These are phyloP conservation scores for Cystobasidium pallidum DNA, from an alignment of 1,284 basidiomycete genomes.

Conservation along the genomic window DNA sequence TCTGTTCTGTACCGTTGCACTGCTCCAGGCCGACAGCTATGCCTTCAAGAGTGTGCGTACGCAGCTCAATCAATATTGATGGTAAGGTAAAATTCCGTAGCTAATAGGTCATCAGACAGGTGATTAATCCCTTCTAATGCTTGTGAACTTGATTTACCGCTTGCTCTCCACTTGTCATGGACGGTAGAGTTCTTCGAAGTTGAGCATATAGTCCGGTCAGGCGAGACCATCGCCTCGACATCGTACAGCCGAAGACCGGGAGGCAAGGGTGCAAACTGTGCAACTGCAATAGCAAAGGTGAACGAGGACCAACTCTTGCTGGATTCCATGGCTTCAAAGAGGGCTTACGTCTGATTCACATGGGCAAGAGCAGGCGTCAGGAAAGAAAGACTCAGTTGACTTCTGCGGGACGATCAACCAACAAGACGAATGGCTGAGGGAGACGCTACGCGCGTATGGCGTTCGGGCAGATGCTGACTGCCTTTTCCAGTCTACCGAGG, in stretches of 20 bases:
- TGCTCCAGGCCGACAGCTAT: background rate
- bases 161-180: conserved; percentile 40
- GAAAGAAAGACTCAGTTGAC: background rate
- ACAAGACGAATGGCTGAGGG: conserved; percentile 52
- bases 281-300: conserved; percentile 57
- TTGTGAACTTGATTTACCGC: background rate
- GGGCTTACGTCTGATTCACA: background rate
- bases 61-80: conserved; percentile 57
- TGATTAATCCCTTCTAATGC: background rate
- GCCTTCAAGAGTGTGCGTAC: conserved; percentile 49
- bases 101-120: background rate
- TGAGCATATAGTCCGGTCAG: conserved; percentile 58
- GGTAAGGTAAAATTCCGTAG: conserved; percentile 13
- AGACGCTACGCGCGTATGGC: conserved; percentile 54
- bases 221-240: conserved; percentile 60
- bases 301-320: background rate
- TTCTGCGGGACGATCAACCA: conserved; percentile 41
- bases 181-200: conserved; percentile 60
- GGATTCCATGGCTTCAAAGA: background rate
- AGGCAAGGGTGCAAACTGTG: conserved; percentile 62
- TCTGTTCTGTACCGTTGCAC: background rate
- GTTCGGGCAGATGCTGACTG: conserved; percentile 55
- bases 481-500: conserved; percentile 51
- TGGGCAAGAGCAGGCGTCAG: conserved; percentile 12
- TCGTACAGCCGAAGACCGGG: conserved; percentile 53